A percentile compares a stretch with the other conserved stretches of the same genome.
Evolutionary conservation across 164 flowering plant genomes (phyloP).

Genomic region (Vitis labrusca): DNA sequence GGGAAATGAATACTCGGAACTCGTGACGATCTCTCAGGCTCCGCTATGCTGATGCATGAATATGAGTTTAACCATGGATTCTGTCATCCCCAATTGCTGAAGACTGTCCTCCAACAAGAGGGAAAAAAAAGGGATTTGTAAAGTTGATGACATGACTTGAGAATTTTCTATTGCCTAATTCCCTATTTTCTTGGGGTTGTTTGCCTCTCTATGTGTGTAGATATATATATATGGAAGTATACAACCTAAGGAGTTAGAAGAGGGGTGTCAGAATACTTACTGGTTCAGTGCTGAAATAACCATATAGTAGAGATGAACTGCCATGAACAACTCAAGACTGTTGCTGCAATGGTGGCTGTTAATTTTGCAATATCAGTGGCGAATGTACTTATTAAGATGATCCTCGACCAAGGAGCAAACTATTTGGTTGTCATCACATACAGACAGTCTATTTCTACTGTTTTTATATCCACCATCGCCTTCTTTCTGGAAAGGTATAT

Average conservation of each 20-base stretch:
- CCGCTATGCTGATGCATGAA: not conserved
- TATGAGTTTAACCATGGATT: slow-evolving; percentile 10
- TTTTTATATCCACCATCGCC: slow-evolving; percentile 59
- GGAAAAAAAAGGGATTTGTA: not conserved
- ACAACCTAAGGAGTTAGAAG: not conserved
- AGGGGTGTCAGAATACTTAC: not conserved
- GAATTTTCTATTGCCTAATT: slow-evolving; percentile 30
- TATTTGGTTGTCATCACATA: slow-evolving; percentile 46
- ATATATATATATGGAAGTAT: not conserved
- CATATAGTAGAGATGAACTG: not conserved
- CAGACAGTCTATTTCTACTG: slow-evolving; percentile 34
- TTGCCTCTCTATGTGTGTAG: not conserved
- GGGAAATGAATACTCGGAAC: not conserved
- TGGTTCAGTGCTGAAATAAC: too few relatives aligned
- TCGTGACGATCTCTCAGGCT: not conserved
- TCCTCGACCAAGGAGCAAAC: slow-evolving; percentile 42
- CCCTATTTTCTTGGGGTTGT: not conserved
- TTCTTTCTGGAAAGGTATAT: slow-evolving; percentile 55
- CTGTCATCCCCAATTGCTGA: slow-evolving; percentile 11
- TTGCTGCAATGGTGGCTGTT: slow-evolving; percentile 44
- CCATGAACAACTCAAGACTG: not conserved
- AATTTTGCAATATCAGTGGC: slow-evolving; percentile 43
- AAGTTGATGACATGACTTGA: slow-evolving; percentile 22
- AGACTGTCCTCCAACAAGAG: slow-evolving; percentile 10
- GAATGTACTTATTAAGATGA: slow-evolving; percentile 51